phyloP scores from a whole-genome alignment of 148 eudicot genomes.

The Pouteria glomerata region DNA sequence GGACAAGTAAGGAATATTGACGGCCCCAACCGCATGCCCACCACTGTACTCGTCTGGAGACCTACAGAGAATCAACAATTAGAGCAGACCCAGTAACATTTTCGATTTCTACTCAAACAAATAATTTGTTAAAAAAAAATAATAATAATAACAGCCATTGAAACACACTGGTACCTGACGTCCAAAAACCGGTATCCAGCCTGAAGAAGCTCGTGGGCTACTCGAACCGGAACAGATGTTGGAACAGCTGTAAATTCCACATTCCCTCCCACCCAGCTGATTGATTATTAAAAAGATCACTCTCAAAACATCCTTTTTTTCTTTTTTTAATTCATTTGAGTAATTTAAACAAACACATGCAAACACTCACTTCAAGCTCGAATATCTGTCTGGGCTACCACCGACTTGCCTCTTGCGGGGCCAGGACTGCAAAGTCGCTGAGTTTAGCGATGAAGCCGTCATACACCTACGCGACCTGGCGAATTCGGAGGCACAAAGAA shows the following conservation, averaged over 20 bases:
- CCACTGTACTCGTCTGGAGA: constrained; percentile 60
- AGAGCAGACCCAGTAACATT: too few relatives aligned
- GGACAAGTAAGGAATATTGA: constrained; percentile 62
- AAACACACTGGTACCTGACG: constrained; percentile 48
- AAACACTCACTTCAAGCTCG: constrained; percentile 12
- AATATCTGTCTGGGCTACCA: constrained; percentile 12
- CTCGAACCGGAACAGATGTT: constrained; percentile 68
- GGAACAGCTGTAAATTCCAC: constrained; percentile 30
- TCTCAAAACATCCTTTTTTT: neutral
- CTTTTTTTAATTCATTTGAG: too few relatives aligned
- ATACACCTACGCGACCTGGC: constrained; percentile 1
- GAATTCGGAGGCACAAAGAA: neutral
- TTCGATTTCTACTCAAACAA: too few relatives aligned
- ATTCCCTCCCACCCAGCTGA: constrained; percentile 16
- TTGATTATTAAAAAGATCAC: neutral
- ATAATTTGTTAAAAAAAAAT: neutral
- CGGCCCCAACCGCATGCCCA: constrained; percentile 73
- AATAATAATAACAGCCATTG: neutral
- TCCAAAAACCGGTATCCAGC: constrained; percentile 84
- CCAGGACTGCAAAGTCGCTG: constrained; percentile 15
- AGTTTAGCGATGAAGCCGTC: constrained; percentile 1
- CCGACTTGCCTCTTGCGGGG: constrained; percentile 2
- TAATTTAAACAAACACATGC: neutral
- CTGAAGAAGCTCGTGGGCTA: constrained; percentile 72
- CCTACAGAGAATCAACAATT: constrained; percentile 30